Evolutionary conservation across 2,329 filamentous ascomycete genomes (phyloP), one percentile per base, ranked within the genome.

Genomic region (Nemania bipapillata): DNA sequence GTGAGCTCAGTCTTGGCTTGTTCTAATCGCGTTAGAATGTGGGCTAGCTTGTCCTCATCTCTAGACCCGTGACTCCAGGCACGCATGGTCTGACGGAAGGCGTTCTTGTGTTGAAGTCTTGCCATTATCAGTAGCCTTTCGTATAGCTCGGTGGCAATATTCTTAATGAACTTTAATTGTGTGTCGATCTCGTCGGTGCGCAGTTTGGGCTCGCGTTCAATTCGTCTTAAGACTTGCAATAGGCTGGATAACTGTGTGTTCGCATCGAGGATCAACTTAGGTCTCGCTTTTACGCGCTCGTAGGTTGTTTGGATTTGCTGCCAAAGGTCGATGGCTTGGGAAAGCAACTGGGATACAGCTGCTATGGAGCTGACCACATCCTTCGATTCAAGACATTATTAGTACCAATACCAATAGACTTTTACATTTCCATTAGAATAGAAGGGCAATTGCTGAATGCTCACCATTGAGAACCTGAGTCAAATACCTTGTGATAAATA

Each of bases 261-360:
- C 15, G 28, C 50, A 20, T 63, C 40, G 1, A 12, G 6, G 40
- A 63, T 50, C 12, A 56, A 8, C 20, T 63, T 49, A 3, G 52
- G 52, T 8, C 17, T 17, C 26, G 52, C 24, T 40, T 63, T 56
- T 42, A 56, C 50, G 7, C n/a, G n/a, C 4, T 63, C 52, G 20
- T 30, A 42, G 28, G 60, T 20, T 0, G 15, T 15, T 37, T 53
- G 37, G 20, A 63, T 3, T 37, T 63, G 60, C 28, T 63, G 60
- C 60, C 60, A 63, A 2, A 63, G 52, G 7, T n/a, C 20, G 22
- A 63, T 63, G 40, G 60, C 60, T 63, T 63, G 60, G 9, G 40
- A 28, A 22, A 63, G 60, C 26, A 63, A 24, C 52, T 63, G 60
- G 6, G 50, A 22, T 17, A 63, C 52, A 20, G 60, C 26, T n/a